Percentiles rank a stretch among this genome's conserved stretches.
Evolutionary conservation across 129 eudicot species (phyloP).

Genomic region (Tagetes erecta): DNA sequence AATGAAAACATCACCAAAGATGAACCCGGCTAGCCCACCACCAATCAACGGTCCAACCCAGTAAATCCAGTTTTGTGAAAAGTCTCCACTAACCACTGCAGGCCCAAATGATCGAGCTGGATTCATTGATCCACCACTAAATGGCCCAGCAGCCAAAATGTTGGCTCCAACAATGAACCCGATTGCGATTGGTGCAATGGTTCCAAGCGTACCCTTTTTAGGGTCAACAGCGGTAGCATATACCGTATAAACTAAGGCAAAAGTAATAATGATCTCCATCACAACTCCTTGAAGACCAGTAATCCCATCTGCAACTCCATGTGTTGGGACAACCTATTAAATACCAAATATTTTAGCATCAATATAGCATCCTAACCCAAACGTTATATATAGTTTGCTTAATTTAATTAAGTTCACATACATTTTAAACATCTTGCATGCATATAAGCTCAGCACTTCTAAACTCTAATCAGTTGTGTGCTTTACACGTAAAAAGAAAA

Average conservation of each 20-base stretch:
- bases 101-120: constrained; percentile 74
- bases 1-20: constrained; percentile 50
- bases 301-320: constrained; percentile 54
- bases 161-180: constrained; percentile 75
- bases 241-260: constrained; percentile 55
- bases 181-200: constrained; percentile 59
- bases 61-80: constrained; percentile 54
- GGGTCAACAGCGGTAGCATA: constrained; percentile 72
- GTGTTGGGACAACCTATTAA: constrained; percentile 54
- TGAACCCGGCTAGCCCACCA: constrained; percentile 62
- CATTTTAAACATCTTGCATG: not conserved
- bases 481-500: not conserved
- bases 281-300: constrained; percentile 48
- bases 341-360: not conserved
- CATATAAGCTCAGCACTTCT: not conserved
- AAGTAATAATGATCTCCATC: constrained; percentile 58
- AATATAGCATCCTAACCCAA: not conserved
- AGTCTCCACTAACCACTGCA: constrained; percentile 60
- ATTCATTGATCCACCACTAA: constrained; percentile 77
- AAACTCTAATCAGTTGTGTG: not conserved
- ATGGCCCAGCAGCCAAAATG: constrained; percentile 72
- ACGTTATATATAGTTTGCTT: not conserved
- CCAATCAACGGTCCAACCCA: constrained; percentile 83
- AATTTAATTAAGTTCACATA: not conserved
- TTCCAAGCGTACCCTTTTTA: constrained; percentile 59